These are phyloP conservation scores for Geoglossum glabrum DNA, from an alignment of 495 filamentous ascomycete genomes.

Conservation along the genomic window DNA sequence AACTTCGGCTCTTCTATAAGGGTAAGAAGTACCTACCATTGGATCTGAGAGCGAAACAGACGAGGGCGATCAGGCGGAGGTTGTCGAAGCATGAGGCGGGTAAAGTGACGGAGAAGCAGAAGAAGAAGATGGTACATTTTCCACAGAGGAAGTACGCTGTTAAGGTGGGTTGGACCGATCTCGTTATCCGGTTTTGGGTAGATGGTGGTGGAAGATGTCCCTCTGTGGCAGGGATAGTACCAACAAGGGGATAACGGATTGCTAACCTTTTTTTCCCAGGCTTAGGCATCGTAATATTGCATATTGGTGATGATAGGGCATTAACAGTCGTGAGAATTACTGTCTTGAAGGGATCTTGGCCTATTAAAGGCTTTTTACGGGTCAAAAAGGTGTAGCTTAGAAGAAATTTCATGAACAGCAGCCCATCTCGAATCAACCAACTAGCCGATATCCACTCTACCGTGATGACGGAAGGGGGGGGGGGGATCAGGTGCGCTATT, in stretches of 20 bases:
- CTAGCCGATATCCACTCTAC: too few relatives aligned
- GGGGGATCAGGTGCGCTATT: too few relatives aligned
- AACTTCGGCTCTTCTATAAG: conserved; percentile 98
- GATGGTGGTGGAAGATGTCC: not conserved
- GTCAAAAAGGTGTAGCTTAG: not conserved
- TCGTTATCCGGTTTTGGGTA: not conserved
- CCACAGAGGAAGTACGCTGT: conserved; percentile 95
- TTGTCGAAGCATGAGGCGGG: conserved; percentile 77
- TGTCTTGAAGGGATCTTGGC: not conserved
- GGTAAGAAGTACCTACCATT: conserved; percentile 96
- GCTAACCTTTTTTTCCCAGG: not conserved
- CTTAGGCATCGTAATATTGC: not conserved
- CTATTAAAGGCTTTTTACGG: not conserved
- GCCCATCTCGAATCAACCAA: not conserved
- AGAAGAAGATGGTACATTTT: conserved; percentile 90
- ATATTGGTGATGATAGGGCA: not conserved
- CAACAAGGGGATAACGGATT: not conserved
- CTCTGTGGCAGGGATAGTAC: too few relatives aligned
- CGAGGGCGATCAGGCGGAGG: conserved; percentile 81
- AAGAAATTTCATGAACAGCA: not conserved
- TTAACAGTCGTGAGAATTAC: not conserved
- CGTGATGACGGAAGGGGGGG: too few relatives aligned
- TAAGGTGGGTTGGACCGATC: conserved; percentile 43
- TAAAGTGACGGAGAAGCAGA: conserved; percentile 65
- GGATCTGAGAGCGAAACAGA: conserved; percentile 92